These are phyloP conservation scores for Populus deltoides DNA, from an alignment of 345 rosid genomes.

Conservation along the genomic window DNA sequence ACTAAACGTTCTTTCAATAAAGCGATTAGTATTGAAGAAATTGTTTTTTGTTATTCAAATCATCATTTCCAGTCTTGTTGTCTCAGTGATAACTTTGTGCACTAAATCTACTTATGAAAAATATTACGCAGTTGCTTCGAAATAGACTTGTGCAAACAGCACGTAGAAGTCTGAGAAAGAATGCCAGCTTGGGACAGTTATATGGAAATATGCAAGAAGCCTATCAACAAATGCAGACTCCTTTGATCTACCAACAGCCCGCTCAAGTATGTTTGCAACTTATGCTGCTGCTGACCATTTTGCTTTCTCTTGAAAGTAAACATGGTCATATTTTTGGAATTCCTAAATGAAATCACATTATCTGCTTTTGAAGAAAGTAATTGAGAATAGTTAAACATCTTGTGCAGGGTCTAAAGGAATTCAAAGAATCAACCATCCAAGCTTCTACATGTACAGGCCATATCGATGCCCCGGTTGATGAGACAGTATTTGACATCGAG, in stretches of 20 bases:
- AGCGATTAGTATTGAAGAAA: background rate
- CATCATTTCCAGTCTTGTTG: background rate
- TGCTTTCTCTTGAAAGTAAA: background rate
- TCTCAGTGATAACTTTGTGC: background rate
- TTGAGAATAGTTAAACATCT: background rate
- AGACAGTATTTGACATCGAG: slow-evolving; percentile 32
- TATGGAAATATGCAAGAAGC: slow-evolving; percentile 36
- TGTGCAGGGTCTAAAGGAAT: slow-evolving; percentile 27
- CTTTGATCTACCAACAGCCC: slow-evolving; percentile 28
- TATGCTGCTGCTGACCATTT: background rate
- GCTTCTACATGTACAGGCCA: slow-evolving; percentile 29
- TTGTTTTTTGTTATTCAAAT: background rate
- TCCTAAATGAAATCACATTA: background rate
- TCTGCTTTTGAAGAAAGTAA: background rate
- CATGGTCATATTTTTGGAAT: background rate
- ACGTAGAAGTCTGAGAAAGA: slow-evolving; percentile 16
- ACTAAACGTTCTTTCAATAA: background rate
- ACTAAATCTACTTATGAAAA: background rate
- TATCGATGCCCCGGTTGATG: slow-evolving; percentile 31
- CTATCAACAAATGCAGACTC: slow-evolving; percentile 32
- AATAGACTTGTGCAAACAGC: slow-evolving; percentile 30
- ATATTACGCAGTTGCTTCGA: slow-evolving; percentile 20
- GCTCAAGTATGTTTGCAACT: slow-evolving; percentile 7
- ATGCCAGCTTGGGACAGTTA: slow-evolving; percentile 29
- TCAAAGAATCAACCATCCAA: slow-evolving; percentile 33